Base-by-base conservation (phyloP, 1,284 basidiomycete species). In the Trichosporon faecale region DNA sequence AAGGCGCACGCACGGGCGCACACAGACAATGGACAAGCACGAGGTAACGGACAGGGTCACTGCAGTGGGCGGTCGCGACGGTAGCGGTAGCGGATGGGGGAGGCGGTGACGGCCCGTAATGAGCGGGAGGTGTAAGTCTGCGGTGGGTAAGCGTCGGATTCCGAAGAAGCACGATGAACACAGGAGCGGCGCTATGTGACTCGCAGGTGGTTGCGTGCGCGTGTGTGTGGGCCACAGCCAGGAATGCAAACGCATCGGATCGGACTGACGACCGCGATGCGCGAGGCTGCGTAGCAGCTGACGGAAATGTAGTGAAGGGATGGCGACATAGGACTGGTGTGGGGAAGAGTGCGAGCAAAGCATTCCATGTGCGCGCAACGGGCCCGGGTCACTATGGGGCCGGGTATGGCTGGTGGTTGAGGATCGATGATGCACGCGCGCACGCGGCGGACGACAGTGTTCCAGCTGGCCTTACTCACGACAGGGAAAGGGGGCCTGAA, bases 1-100 rank as follows among this genome's bases (percentile, higher is more conserved):
- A 61, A 61, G 27, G 57, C 57, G 57, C 57, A 33, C 57, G 57
- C 57, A 61, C 57, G 29, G 57, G 57, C 57, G 57, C 27, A 33
- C 57, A 31, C 57, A 31, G 57, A 61, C 57, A 61, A 61, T 57
- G 29, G 29, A 61, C 57, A 31, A 31, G n/a, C 29, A 29, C 55
- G 49, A 60, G 27, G 27, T 27, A 31, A 60, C 4, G 25, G 12
- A 52, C 23, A 52, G 49, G 49, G 49, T 52, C 49, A 25, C 49
- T 52, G 49, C 25, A 25, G 49, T 6, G 55, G 55, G 55, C 55
- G 29, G 55, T 60, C 27, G 29, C 16, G 57, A 14, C 27, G 29
- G 16, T 16, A 16, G 57, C 57, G 57, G 29, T 61, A 31, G 57
- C 29, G 29, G 57, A 29, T 33, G 57, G 27, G 29, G 57, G 57